These are phyloP conservation scores for Yamadazyma songkhlaensis DNA, from an alignment of 1,139 yeast genomes.

Conservation along the genomic window DNA sequence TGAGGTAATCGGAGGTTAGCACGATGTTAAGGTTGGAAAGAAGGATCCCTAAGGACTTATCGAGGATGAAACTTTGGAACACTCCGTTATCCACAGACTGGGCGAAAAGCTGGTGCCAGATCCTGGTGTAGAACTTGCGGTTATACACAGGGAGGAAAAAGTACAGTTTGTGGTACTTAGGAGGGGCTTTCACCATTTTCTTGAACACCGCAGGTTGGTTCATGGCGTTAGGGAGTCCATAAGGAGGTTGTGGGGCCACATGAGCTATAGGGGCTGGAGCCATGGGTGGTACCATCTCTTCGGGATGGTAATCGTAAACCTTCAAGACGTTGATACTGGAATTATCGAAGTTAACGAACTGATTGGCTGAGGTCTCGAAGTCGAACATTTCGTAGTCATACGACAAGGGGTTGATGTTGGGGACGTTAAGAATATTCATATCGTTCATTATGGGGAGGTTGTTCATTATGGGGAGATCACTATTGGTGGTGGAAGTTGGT, in stretches of 20 bases:
- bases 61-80: conserved; percentile 35
- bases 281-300: neutral
- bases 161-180: conserved; percentile 2
- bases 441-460: too few species aligned
- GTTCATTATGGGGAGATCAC: too few species aligned
- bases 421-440: neutral
- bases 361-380: conserved; percentile 12
- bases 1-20: conserved; percentile 17
- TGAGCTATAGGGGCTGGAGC: too few species aligned
- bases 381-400: conserved; percentile 9
- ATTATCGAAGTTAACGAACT: conserved; percentile 12
- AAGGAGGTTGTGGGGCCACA: too few species aligned
- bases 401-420: neutral
- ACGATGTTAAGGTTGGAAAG: conserved; percentile 23
- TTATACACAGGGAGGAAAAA: conserved; percentile 30
- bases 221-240: conserved; percentile 15
- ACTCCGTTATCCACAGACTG: conserved; percentile 13
- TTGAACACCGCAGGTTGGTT: conserved; percentile 6
- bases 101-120: conserved; percentile 23
- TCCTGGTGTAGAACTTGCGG: conserved; percentile 14
- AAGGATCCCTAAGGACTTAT: conserved; percentile 34
- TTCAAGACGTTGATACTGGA: conserved; percentile 7
- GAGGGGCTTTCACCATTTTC: conserved; percentile 2
- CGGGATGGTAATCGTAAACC: neutral
- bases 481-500: too few species aligned